Evolutionary conservation across 805 yeast species (phyloP).

Genomic region (Dipodascopsis uninucleata): DNA sequence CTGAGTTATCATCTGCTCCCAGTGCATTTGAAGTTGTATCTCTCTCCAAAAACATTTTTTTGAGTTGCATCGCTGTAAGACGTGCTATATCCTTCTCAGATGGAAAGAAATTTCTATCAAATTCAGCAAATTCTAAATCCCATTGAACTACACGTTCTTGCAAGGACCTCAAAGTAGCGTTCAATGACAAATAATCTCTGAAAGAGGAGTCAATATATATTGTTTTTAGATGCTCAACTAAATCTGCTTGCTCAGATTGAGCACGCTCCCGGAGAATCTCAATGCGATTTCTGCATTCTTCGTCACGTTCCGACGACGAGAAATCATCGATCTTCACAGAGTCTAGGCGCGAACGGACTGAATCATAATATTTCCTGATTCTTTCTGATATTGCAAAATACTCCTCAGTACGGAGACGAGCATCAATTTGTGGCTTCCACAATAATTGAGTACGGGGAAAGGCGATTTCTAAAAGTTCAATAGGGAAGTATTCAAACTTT

Average conservation of each 20-base stretch:
- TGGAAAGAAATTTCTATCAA: constrained; percentile 76
- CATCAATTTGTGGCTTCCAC: constrained; percentile 70
- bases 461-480: constrained; percentile 73
- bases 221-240: constrained; percentile 46
- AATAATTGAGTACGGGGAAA: constrained; percentile 69
- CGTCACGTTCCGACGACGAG: constrained; percentile 58
- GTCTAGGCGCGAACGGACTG: constrained; percentile 63
- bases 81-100: constrained; percentile 89
- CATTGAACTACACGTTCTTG: constrained; percentile 82
- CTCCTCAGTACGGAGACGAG: constrained; percentile 62
- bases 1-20: constrained; percentile 16
- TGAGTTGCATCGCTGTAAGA: constrained; percentile 82
- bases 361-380: constrained; percentile 61
- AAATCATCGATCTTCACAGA: constrained; percentile 78
- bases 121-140: constrained; percentile 78
- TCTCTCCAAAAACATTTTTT: constrained; percentile 61
- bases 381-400: constrained; percentile 52
- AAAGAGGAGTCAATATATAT: constrained; percentile 56
- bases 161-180: constrained; percentile 61
- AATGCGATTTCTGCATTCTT: constrained; percentile 61
- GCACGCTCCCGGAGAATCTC: constrained; percentile 55
- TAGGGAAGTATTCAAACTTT: constrained; percentile 67
- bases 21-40: constrained; percentile 23
- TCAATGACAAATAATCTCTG: constrained; percentile 65
- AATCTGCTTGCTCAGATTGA: constrained; percentile 47